Evolutionary conservation across 164 flowering plant species (phyloP).

Genomic region (grape (Vitis vinifera)): ASM3070453v1 NC_081807.1:1261501-1262000

Average conservation of each 20-base stretch:
- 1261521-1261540: too few relatives aligned
- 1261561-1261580: too few relatives aligned
- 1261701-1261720: not conserved
- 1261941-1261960: not conserved
- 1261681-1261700: not conserved
- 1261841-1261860: constrained; percentile 98
- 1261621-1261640: too few relatives aligned
- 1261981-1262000: constrained; percentile 52
- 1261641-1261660: too few relatives aligned
- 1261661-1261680: too few relatives aligned
- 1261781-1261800: constrained; percentile 46
- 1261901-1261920: not conserved
- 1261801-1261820: constrained; percentile 57
- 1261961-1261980: constrained; percentile 31
- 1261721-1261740: not conserved
- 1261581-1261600: too few relatives aligned
- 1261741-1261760: too few relatives aligned
- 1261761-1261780: not conserved
- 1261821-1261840: constrained; percentile 97
- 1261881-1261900: not conserved
- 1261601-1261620: too few relatives aligned
- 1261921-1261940: not conserved
- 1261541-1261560: too few relatives aligned
- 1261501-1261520: too few relatives aligned
- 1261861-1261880: constrained; percentile 39